These are phyloP conservation scores for Yarrowia sp. DNA, from an alignment of 805 yeast genomes.

Conservation along the genomic window DNA sequence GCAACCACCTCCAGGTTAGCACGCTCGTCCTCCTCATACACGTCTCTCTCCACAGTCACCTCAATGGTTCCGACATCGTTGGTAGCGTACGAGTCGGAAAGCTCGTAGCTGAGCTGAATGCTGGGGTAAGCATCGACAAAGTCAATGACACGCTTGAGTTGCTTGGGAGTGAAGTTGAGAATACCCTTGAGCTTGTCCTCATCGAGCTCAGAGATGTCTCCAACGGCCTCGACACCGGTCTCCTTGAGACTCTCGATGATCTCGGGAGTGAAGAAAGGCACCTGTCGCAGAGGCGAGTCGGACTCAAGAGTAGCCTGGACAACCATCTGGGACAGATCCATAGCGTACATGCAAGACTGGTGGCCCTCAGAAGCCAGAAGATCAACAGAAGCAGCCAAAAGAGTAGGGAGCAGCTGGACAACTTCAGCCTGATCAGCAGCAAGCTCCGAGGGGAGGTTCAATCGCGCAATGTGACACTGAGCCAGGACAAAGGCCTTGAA, in stretches of 20 bases:
- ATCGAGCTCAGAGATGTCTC: slow-evolving; percentile 76
- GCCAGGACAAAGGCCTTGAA: slow-evolving; percentile 76
- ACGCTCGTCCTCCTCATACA: slow-evolving; percentile 75
- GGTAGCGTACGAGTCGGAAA: slow-evolving; percentile 55
- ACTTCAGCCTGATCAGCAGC: slow-evolving; percentile 62
- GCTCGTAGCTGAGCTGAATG: slow-evolving; percentile 67
- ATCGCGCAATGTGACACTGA: slow-evolving; percentile 81
- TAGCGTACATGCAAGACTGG: slow-evolving; percentile 76
- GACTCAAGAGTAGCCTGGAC: slow-evolving; percentile 86
- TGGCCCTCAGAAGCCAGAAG: slow-evolving; percentile 79
- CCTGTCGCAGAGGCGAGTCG: slow-evolving; percentile 78
- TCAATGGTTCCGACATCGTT: slow-evolving; percentile 58
- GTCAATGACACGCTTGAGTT: slow-evolving; percentile 67
- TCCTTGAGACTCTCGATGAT: slow-evolving; percentile 63
- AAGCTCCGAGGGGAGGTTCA: slow-evolving; percentile 67
- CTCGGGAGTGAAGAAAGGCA: slow-evolving; percentile 67
- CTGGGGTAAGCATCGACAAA: slow-evolving; percentile 92
- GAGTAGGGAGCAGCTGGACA: slow-evolving; percentile 56
- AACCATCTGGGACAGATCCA: slow-evolving; percentile 89
- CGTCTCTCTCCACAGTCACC: slow-evolving; percentile 51
- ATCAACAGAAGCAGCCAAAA: slow-evolving; percentile 76
- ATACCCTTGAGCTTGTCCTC: slow-evolving; percentile 57
- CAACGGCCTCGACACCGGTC: slow-evolving; percentile 69
- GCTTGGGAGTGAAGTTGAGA: slow-evolving; percentile 37
- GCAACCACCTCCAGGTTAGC: slow-evolving; percentile 64